phyloP scores from a whole-genome alignment of 352 stramenopile species.

The Phytopythium aichiense region DNA sequence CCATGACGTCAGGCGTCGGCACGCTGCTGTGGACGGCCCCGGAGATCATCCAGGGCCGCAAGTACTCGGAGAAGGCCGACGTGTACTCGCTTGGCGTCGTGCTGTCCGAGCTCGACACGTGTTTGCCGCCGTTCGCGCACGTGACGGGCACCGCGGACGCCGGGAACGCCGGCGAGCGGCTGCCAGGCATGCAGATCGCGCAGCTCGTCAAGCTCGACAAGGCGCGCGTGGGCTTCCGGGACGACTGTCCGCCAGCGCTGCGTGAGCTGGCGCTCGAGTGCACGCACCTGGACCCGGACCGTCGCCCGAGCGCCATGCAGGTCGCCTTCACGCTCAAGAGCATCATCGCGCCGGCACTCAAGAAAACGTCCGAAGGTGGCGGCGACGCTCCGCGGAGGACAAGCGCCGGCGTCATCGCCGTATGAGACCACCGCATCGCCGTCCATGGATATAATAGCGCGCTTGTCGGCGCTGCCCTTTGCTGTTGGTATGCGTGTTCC shows the following conservation, averaged over 20 bases:
- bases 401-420: not conserved
- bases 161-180: slow-evolving; percentile 22
- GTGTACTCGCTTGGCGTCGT: slow-evolving; percentile 88
- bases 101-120: slow-evolving; percentile 76
- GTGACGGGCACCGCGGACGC: slow-evolving; percentile 28
- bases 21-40: slow-evolving; percentile 84
- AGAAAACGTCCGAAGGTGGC: not conserved
- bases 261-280: slow-evolving; percentile 49
- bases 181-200: slow-evolving; percentile 70
- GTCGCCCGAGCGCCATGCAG: slow-evolving; percentile 61
- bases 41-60: slow-evolving; percentile 84
- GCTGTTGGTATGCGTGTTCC: no score
- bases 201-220: slow-evolving; percentile 56
- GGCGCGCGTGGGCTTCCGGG: slow-evolving; percentile 40
- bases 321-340: slow-evolving; percentile 71
- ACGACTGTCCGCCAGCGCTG: slow-evolving; percentile 56
- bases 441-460: no score
- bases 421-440: not conserved
- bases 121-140: slow-evolving; percentile 47
- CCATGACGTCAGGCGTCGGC: slow-evolving; percentile 72
- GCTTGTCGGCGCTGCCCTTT: no score
- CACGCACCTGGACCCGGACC: slow-evolving; percentile 60
- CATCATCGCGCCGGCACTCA: slow-evolving; percentile 54
- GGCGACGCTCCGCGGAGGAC: not conserved
- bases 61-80: slow-evolving; percentile 86